Percentiles rank a stretch among this genome's conserved stretches.
phyloP scores from a whole-genome alignment of 495 filamentous ascomycete genomes.

The Bryoglossum gracile region DNA sequence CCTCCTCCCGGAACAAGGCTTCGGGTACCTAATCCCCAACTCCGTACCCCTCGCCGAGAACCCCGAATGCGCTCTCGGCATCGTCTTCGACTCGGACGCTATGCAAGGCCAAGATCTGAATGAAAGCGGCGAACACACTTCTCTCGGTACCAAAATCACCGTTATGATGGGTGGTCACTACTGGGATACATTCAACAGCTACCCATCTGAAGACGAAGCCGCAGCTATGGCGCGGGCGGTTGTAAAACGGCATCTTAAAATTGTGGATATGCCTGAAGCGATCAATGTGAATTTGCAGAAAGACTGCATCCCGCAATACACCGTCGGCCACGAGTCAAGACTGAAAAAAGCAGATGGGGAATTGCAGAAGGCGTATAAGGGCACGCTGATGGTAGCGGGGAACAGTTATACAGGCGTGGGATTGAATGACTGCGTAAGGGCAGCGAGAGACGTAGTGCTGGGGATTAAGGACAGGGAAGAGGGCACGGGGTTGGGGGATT shows the following conservation, averaged over 20 bases:
- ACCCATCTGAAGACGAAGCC: conserved; percentile 54
- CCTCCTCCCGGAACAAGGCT: conserved; percentile 60
- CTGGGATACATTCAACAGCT: conserved; percentile 56
- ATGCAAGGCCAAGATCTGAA: conserved; percentile 42
- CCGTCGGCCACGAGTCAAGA: conserved; percentile 61
- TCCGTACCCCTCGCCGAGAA: conserved; percentile 64
- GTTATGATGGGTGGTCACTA: conserved; percentile 95
- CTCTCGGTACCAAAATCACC: conserved; percentile 66
- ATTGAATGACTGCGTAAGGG: conserved; percentile 23
- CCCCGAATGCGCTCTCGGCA: conserved; percentile 77
- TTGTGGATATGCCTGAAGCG: conserved; percentile 49
- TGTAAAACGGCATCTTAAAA: conserved; percentile 65
- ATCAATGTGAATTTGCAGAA: conserved; percentile 55
- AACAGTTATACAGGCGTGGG: conserved; percentile 55
- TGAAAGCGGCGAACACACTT: too few species aligned
- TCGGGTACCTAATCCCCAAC: conserved; percentile 84
- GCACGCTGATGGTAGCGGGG: conserved; percentile 67
- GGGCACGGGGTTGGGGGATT: conserved; percentile 18
- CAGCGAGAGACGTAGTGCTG: conserved; percentile 19
- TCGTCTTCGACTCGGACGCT: conserved; percentile 81
- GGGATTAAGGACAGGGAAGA: conserved; percentile 1
- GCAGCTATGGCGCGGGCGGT: conserved; percentile 58
- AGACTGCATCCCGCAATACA: conserved; percentile 86
- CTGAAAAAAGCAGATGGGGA: conserved; percentile 52
- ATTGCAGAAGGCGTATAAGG: conserved; percentile 49